phyloP scores from a whole-genome alignment of 345 rosid species.

The Murraya koenigii region DNA sequence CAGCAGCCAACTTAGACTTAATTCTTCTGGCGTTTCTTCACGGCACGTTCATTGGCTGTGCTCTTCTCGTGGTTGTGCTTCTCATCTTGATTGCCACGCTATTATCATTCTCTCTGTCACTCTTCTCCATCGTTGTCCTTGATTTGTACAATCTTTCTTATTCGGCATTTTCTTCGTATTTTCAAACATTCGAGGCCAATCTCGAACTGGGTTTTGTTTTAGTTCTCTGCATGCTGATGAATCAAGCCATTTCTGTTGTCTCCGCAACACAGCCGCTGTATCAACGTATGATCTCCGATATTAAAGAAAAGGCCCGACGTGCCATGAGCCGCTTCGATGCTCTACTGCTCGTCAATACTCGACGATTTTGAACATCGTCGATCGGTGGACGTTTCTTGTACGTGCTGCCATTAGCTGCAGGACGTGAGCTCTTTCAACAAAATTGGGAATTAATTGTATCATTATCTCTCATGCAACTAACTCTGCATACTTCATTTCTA shows the following conservation, averaged over 20 bases:
- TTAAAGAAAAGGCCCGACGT: slow-evolving; percentile 5
- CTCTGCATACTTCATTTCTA: no score
- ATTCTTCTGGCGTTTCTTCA: slow-evolving; percentile 31
- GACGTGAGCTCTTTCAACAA: no score
- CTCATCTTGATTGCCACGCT: slow-evolving; percentile 17
- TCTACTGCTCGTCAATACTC: background rate
- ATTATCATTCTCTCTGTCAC: slow-evolving; percentile 19
- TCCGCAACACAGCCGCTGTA: slow-evolving; percentile 11
- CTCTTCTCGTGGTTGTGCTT: slow-evolving; percentile 15
- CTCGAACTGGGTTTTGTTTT: slow-evolving; percentile 32
- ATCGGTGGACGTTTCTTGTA: no score
- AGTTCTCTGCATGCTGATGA: slow-evolving; percentile 17
- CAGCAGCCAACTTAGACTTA: slow-evolving; percentile 27
- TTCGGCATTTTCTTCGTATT: slow-evolving; percentile 1
- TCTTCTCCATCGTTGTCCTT: slow-evolving; percentile 25
- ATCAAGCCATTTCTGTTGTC: background rate
- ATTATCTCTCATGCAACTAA: no score
- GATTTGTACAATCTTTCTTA: slow-evolving; percentile 14
- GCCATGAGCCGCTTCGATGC: background rate
- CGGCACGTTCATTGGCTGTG: slow-evolving; percentile 29
- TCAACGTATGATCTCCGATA: background rate
- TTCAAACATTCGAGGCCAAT: slow-evolving; percentile 15
- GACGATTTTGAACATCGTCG: background rate
- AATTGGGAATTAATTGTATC: no score
- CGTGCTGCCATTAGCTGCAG: no score